Conservation (phyloP, 805 yeast species). For the Zygotorulaspora florentina region DNA sequence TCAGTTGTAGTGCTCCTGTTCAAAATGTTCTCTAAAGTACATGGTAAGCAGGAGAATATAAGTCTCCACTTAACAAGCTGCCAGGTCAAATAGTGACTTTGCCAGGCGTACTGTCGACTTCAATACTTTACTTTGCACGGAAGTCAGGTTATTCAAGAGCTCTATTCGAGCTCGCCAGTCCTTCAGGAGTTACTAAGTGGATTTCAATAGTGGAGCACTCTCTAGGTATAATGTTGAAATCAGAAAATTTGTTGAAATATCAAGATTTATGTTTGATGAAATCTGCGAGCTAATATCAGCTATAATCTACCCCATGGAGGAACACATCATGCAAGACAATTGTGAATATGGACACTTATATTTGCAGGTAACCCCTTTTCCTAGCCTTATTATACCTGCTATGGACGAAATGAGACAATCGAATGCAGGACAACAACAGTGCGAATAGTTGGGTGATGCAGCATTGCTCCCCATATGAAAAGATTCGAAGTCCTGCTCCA, state of each 20-base stretch:
- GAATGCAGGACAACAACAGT: no score
- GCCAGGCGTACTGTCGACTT: no score
- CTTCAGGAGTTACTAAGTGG: conserved; percentile 3
- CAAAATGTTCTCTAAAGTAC: conserved; percentile 10
- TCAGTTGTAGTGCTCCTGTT: conserved; percentile 7
- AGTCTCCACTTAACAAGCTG: neutral
- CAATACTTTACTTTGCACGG: neutral
- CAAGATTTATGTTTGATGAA: neutral
- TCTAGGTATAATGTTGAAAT: neutral
- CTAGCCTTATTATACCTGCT: no score
- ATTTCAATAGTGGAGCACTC: conserved; percentile 4
- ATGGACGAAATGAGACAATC: no score
- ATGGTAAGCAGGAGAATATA: conserved; percentile 3
- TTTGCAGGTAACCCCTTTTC: conserved; percentile 7
- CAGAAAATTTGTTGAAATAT: neutral
- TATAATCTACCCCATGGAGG: no score
- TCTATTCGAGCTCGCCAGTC: neutral
- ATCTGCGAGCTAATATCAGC: neutral
- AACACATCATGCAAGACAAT: no score
- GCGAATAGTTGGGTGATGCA: conserved; percentile 3
- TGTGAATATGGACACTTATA: conserved; percentile 3
- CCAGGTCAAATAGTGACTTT: no score
- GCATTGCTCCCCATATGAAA: neutral
- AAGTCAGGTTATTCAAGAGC: conserved; percentile 1
- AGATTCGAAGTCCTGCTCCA: conserved; percentile 6